A percentile compares a stretch with the other conserved stretches of the same genome.
Conservation (phyloP, 208 protist species). For the Trypanosoma boissoni region DNA sequence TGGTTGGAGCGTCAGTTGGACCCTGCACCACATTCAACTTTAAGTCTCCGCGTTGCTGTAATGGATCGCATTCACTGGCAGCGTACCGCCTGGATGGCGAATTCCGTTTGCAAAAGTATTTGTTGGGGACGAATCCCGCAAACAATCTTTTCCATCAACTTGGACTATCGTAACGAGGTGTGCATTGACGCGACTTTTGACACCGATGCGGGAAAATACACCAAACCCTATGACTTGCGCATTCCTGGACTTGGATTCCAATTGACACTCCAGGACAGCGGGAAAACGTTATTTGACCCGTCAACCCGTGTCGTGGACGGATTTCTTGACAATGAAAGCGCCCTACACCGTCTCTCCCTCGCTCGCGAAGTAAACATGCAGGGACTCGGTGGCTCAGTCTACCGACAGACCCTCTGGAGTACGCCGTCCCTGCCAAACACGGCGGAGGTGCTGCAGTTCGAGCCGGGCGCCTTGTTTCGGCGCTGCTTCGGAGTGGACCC, state of each 20-base stretch:
- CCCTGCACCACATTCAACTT: constrained; percentile 68
- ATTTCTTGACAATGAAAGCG: constrained; percentile 85
- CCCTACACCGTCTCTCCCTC: constrained; percentile 63
- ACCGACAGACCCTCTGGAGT: constrained; percentile 78
- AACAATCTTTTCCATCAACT: constrained; percentile 72
- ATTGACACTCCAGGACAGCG: constrained; percentile 59
- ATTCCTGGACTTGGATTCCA: constrained; percentile 59
- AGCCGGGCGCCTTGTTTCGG: constrained; percentile 60
- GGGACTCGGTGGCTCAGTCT: constrained; percentile 74
- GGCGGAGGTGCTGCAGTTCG: constrained; percentile 34
- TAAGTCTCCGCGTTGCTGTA: constrained; percentile 69
- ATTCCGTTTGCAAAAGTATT: constrained; percentile 64
- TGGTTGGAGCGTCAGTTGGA: constrained; percentile 53
- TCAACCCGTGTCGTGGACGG: constrained; percentile 56
- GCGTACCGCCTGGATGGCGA: constrained; percentile 71
- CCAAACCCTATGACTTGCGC: constrained; percentile 43
- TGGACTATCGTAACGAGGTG: constrained; percentile 64
- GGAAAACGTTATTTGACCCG: constrained; percentile 51
- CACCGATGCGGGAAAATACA: constrained; percentile 34
- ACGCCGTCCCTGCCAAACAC: constrained; percentile 70
- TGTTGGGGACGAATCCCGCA: constrained; percentile 78
- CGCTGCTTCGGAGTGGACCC: constrained; percentile 63
- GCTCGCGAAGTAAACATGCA: constrained; percentile 84
- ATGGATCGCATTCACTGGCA: constrained; percentile 86
- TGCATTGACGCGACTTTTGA: constrained; percentile 60